These are phyloP conservation scores for Pichia sporocuriosa DNA, from an alignment of 805 yeast genomes.

Conservation along the genomic window DNA sequence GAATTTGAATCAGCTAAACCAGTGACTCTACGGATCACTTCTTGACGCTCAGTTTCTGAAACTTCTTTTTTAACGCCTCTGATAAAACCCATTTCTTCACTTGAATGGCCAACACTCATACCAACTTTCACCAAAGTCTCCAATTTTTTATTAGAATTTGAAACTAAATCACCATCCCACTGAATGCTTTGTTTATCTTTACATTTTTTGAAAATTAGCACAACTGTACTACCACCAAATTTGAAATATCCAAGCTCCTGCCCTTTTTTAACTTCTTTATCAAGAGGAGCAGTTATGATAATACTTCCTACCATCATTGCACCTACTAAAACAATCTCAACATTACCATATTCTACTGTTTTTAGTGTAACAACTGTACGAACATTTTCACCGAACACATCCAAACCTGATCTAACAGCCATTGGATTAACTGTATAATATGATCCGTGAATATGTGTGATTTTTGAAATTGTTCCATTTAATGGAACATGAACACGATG, in stretches of 20 bases:
- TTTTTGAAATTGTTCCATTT: slow-evolving; percentile 60
- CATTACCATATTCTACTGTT: slow-evolving; percentile 69
- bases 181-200: slow-evolving; percentile 29
- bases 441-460: slow-evolving; percentile 73
- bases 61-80: slow-evolving; percentile 26
- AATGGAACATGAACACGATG: slow-evolving; percentile 92
- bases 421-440: slow-evolving; percentile 96
- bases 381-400: slow-evolving; percentile 89
- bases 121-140: slow-evolving; percentile 89
- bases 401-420: slow-evolving; percentile 85
- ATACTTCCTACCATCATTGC: slow-evolving; percentile 99
- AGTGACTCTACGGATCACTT: slow-evolving; percentile 15
- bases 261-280: slow-evolving; percentile 53
- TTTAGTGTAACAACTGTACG: slow-evolving; percentile 73
- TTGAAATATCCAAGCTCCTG: slow-evolving; percentile 92
- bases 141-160: slow-evolving; percentile 59
- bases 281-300: slow-evolving; percentile 57
- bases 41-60: slow-evolving; percentile 5
- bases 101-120: slow-evolving; percentile 80
- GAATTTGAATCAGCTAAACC: slow-evolving; percentile 10
- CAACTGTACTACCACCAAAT: slow-evolving; percentile 90
- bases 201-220: slow-evolving; percentile 50
- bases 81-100: slow-evolving; percentile 40
- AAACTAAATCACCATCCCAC: slow-evolving; percentile 68
- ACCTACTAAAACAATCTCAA: slow-evolving; percentile 77